Base-by-base conservation (phyloP, 2,329 filamentous ascomycete species). In the Alternaria tenuissima region DNA sequence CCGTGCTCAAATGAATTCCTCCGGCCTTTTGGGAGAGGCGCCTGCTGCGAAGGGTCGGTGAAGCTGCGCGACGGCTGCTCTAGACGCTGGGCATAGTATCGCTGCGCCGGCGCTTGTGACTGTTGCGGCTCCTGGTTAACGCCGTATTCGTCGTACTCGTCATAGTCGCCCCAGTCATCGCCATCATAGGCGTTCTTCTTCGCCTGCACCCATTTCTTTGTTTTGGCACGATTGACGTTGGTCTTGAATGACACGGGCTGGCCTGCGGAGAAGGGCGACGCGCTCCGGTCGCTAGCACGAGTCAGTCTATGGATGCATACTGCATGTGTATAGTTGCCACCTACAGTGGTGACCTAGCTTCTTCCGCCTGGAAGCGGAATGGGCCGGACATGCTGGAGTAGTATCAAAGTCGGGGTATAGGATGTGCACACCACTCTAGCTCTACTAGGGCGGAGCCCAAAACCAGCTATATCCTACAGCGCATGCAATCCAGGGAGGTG, bases 191-290 rank as follows among this genome's bases (percentile, higher is more conserved):
- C 91, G 70, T 91, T 89, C 59, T 88, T 85, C 78, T 94, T 94
- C 36, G 94, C 94, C 72, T 96, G 91, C 38, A 94, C 90, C 94
- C 94, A 98, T 86, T 96, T 96, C 80, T 90, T 91, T 56, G 94
- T 97, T 81, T 96, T 96, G 57, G 89, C 87, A 63, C 94, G 89
- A 80, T 92, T 94, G 49, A 97, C 89, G 77, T 97, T 96, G 52
- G 93, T 88, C 76, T 91, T 91, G 80, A 94, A 97, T 26, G 85
- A 86, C 28, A 86, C 78, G 26, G 83, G 80, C 54, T 83, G 82
- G 38, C 64, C 67, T 38, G 69, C 61, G 41, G 70, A 66, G 60
- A 67, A 66, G 44, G 65, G 67, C 20, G 70, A 72, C n/a, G 70
- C 64, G 44, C 69, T 52, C 20, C 73, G 73, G 59, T 75, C 73